Evolutionary conservation across 306 rosid species (phyloP), one percentile per base, ranked within the genome.

Genomic region (Begonia fuchsioides): DNA sequence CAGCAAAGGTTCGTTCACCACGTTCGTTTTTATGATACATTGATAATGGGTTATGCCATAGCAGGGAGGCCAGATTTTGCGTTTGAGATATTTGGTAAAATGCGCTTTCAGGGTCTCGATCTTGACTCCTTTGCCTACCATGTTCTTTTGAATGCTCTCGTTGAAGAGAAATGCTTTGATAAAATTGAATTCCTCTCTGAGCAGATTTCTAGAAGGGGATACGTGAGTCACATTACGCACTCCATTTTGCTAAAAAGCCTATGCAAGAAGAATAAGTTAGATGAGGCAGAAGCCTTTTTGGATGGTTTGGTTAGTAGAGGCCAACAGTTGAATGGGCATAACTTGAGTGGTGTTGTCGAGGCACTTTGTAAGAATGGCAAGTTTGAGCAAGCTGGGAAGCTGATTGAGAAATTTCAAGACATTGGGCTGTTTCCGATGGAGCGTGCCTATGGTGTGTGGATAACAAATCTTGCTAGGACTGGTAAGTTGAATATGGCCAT

Each of bases 71-170:
- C 88, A 1, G 74, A 78, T 0, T 10, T 54, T 41, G 94, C 96
- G 10, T 88, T 88, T 63, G 64, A 68, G 2, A 44, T 76, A 64
- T 76, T 83, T 16, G 93, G 80, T 18, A 60, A 9, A 64, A 83
- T 88, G 95, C 88, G 95, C 12, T 88, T 76, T 15, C 53, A 46
- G 2, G 95, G 95, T 2, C 44, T 74, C 13, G 96, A 88, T 69
- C 50, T 88, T 20, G 79, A 81, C 43, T 2, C 52, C 32, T 68
- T 63, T 43, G 67, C 45, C 18, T 83, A 88, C 58, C 86, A 88
- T 20, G 66, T 78, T 11, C 58, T 88, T 2, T 49, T 88, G 56
- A 74, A 74, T 40, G 64, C 93, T 11, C 60, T 88, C 15, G 82
- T 63, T 18, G 90, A 83, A 58, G 52, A 66, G 17, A 71, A 54